Conservation (phyloP, 306 rosid species). For the Coriaria nepalensis region DNA sequence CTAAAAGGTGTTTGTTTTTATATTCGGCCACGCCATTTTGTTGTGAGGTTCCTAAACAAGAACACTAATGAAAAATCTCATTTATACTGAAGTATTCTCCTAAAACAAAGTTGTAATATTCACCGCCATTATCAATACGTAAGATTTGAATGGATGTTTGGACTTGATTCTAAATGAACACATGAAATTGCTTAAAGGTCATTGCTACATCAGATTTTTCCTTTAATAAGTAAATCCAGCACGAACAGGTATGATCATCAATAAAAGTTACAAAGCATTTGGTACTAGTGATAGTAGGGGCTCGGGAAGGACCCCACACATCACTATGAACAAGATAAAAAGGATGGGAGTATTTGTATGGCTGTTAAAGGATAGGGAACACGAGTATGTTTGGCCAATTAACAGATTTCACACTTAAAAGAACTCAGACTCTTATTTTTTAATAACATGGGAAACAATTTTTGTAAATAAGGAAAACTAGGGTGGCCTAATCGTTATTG, state of each 20-base stretch:
- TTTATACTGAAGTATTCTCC: too few species aligned
- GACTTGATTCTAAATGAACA: not conserved
- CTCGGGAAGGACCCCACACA: not conserved
- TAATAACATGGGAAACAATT: not conserved
- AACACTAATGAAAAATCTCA: too few species aligned
- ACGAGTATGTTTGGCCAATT: not conserved
- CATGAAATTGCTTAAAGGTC: not conserved
- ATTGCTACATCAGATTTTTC: too few species aligned
- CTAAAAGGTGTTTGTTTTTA: too few species aligned
- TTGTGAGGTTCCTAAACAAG: too few species aligned
- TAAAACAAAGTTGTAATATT: too few species aligned
- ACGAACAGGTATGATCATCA: not conserved
- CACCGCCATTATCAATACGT: too few species aligned
- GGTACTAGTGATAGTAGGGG: not conserved
- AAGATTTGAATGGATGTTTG: not conserved
- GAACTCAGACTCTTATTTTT: not conserved
- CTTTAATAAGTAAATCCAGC: too few species aligned
- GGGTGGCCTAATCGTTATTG: too few species aligned
- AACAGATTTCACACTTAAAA: not conserved
- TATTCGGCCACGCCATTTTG: too few species aligned
- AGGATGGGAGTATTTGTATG: not conserved
- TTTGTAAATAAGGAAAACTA: not conserved
- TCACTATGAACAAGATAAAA: not conserved
- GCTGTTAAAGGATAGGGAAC: not conserved
- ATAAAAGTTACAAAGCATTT: not conserved